phyloP scores from a whole-genome alignment of 2,329 filamentous ascomycete genomes.

The Raffaelea arxii region DNA sequence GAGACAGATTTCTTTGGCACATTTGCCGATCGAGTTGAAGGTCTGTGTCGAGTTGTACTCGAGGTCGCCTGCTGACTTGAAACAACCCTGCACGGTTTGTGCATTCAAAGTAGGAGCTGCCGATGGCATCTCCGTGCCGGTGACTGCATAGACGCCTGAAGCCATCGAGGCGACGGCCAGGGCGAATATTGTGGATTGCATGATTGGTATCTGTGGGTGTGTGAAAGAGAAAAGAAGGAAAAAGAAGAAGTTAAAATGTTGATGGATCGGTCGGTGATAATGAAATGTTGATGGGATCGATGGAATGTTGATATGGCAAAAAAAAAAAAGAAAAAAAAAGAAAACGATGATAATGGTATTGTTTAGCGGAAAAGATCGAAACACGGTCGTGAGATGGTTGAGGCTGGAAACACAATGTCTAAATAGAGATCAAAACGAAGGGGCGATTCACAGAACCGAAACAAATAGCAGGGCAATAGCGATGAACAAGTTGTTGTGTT shows the following conservation, averaged over 20 bases:
- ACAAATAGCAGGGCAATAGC: not conserved
- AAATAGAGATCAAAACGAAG: not conserved
- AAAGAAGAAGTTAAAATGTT: not conserved
- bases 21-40: conserved; percentile 33
- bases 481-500: not conserved
- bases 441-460: not conserved
- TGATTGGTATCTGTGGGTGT: conserved; percentile 1
- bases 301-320: not conserved
- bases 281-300: not conserved
- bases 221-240: not conserved
- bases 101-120: conserved; percentile 25
- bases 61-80: conserved; percentile 30
- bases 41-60: conserved; percentile 12
- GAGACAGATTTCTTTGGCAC: conserved; percentile 28
- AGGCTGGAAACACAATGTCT: not conserved
- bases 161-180: conserved; percentile 9
- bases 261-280: not conserved
- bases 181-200: conserved; percentile 12
- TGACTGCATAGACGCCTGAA: conserved; percentile 7
- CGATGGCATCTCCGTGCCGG: conserved; percentile 24
- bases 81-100: conserved; percentile 42
- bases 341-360: not conserved
- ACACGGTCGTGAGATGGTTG: not conserved
- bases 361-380: not conserved
- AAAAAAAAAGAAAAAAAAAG: not conserved